Evolutionary conservation across 805 yeast species (phyloP).

Genomic region (Pichia nakasei): DNA sequence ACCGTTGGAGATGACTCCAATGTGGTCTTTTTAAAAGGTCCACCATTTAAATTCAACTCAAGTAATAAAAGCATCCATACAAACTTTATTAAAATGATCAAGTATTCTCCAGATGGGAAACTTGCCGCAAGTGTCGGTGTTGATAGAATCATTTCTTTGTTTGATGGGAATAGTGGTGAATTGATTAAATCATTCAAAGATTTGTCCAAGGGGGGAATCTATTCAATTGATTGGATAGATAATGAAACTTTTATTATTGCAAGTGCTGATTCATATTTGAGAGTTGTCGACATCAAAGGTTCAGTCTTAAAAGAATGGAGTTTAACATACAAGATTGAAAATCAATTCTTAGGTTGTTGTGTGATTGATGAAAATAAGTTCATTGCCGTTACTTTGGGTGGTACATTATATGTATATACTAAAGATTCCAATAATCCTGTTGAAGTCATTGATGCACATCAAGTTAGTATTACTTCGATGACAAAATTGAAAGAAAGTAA

Average conservation of each 20-base stretch:
- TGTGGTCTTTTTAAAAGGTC: slow-evolving; percentile 79
- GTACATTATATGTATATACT: slow-evolving; percentile 56
- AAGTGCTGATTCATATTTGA: slow-evolving; percentile 74
- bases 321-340: slow-evolving; percentile 37
- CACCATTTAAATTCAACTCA: slow-evolving; percentile 81
- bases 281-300: slow-evolving; percentile 51
- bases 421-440: slow-evolving; percentile 31
- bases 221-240: slow-evolving; percentile 61
- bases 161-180: slow-evolving; percentile 86
- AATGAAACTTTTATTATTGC: slow-evolving; percentile 64
- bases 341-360: slow-evolving; percentile 63
- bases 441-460: slow-evolving; percentile 62
- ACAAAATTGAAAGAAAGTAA: slow-evolving; percentile 21
- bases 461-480: slow-evolving; percentile 65
- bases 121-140: slow-evolving; percentile 74
- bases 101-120: slow-evolving; percentile 75
- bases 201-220: slow-evolving; percentile 72
- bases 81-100: slow-evolving; percentile 72
- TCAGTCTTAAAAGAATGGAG: slow-evolving; percentile 42
- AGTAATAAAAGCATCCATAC: slow-evolving; percentile 68
- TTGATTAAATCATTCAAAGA: slow-evolving; percentile 41
- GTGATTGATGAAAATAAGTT: slow-evolving; percentile 53
- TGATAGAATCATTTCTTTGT: slow-evolving; percentile 67
- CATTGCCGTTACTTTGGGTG: slow-evolving; percentile 61
- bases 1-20: slow-evolving; percentile 88